Evolutionary conservation across 441 rosid genomes (phyloP).

Genomic region (Erodium chrysanthum): DNA sequence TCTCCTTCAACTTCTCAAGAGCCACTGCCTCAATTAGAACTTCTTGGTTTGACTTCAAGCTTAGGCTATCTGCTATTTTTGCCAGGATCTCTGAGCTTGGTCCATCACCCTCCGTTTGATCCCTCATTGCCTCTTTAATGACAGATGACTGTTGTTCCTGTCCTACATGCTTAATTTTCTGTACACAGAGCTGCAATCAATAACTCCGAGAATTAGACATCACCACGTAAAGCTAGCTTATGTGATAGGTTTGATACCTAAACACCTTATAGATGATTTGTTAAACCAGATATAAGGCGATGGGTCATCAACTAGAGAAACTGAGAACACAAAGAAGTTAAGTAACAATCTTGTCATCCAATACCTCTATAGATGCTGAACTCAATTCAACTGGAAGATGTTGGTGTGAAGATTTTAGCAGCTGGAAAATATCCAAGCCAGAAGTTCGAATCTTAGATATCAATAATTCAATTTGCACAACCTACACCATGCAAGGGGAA

Average conservation of each 20-base stretch:
- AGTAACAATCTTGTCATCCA: not conserved
- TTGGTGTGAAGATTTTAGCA: conserved; percentile 45
- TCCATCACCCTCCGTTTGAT: conserved; percentile 42
- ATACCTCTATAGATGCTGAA: conserved; percentile 72
- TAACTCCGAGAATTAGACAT: conserved; percentile 8
- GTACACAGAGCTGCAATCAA: conserved; percentile 47
- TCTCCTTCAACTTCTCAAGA: conserved; percentile 72
- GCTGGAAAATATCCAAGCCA: conserved; percentile 46
- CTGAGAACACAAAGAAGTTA: not conserved
- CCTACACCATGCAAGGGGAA: conserved; percentile 31
- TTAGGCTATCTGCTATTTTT: conserved; percentile 51
- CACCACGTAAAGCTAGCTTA: not conserved
- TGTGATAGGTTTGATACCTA: not conserved
- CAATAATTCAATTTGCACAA: conserved; percentile 56
- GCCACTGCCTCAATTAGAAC: conserved; percentile 82
- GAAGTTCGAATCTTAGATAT: conserved; percentile 44
- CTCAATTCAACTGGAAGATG: conserved; percentile 51
- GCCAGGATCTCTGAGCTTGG: conserved; percentile 50
- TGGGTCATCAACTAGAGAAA: conserved; percentile 6
- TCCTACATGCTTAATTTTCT: conserved; percentile 51
- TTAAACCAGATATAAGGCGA: conserved; percentile 2
- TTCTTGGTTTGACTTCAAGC: conserved; percentile 78
- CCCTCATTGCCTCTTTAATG: conserved; percentile 45
- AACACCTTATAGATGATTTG: conserved; percentile 10
- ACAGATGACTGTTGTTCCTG: conserved; percentile 39